A percentile compares a stretch with the other conserved stretches of the same genome.
These are phyloP conservation scores for Ophiocordyceps camponoti-rufipedis DNA, from an alignment of 2,329 filamentous ascomycete species.

Conservation along the genomic window DNA sequence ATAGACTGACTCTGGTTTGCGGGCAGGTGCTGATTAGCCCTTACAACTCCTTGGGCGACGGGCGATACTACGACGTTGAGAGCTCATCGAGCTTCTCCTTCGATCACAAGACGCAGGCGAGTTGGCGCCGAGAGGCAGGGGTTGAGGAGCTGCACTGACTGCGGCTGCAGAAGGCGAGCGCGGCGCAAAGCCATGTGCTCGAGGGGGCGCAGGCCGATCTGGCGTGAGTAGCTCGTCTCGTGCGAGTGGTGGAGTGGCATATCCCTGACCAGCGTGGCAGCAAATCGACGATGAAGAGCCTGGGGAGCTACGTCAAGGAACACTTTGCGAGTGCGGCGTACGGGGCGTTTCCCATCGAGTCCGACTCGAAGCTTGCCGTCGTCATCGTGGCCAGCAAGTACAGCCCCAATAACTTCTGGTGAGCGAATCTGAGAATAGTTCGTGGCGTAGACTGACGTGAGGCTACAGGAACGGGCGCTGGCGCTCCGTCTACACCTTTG, in stretches of 20 bases:
- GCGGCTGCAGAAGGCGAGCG: slow-evolving; percentile 52
- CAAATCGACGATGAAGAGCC: slow-evolving; percentile 65
- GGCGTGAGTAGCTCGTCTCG: slow-evolving; percentile 45
- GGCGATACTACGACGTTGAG: slow-evolving; percentile 79
- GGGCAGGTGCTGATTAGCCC: slow-evolving; percentile 63
- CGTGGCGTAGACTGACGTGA: background rate
- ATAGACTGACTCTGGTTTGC: background rate
- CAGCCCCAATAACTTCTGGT: slow-evolving; percentile 96
- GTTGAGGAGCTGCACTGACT: background rate
- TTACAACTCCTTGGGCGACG: slow-evolving; percentile 65
- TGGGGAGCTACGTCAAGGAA: slow-evolving; percentile 62
- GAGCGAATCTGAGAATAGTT: slow-evolving; percentile 7
- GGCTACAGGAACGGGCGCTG: slow-evolving; percentile 77
- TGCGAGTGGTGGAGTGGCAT: background rate
- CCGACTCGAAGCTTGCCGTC: slow-evolving; percentile 60
- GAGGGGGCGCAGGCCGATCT: slow-evolving; percentile 64
- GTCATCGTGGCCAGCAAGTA: slow-evolving; percentile 91
- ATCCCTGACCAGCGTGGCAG: slow-evolving; percentile 24
- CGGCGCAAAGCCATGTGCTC: slow-evolving; percentile 58
- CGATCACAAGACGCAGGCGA: slow-evolving; percentile 63
- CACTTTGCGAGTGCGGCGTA: slow-evolving; percentile 73
- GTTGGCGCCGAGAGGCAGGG: slow-evolving; percentile 3
- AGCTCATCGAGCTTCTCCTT: slow-evolving; percentile 78
- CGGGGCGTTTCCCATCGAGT: slow-evolving; percentile 65
- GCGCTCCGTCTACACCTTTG: slow-evolving; percentile 72